Conservation (phyloP, 2,329 filamentous ascomycete species). For the Penicillium sclerotiorum region DNA sequence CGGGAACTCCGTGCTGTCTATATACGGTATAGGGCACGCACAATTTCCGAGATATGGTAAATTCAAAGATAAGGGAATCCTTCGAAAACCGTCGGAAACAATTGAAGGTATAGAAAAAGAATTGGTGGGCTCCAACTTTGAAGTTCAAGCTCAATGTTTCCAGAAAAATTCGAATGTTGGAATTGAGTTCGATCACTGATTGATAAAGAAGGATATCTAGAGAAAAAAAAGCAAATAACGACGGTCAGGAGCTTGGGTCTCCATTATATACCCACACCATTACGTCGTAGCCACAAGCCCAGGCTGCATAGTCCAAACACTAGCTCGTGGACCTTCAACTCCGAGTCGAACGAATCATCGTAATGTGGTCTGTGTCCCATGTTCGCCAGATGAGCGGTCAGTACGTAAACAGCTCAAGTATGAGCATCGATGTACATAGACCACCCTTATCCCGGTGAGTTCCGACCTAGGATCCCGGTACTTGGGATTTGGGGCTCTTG, state of each 20-base stretch:
- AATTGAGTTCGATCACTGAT: slow-evolving; percentile 4
- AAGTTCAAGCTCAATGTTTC: too few relatives aligned
- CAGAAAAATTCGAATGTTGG: neutral
- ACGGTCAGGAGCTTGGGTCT: neutral
- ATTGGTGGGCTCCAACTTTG: too few relatives aligned
- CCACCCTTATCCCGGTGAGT: slow-evolving; percentile 8
- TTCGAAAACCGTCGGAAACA: too few relatives aligned
- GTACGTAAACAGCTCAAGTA: slow-evolving; percentile 1
- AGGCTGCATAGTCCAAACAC: slow-evolving; percentile 15
- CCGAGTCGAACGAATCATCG: slow-evolving; percentile 15
- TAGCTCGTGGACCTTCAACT: slow-evolving; percentile 12
- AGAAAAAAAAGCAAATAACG: slow-evolving; percentile 2
- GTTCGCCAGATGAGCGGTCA: slow-evolving; percentile 15
- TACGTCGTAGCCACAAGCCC: neutral
- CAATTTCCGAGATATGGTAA: too few relatives aligned
- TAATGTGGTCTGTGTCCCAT: slow-evolving; percentile 7
- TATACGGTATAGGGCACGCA: too few relatives aligned
- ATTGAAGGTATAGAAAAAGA: too few relatives aligned
- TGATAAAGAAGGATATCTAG: slow-evolving; percentile 7
- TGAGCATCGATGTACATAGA: neutral
- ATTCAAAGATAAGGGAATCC: too few relatives aligned
- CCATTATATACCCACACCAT: neutral
- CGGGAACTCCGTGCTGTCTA: too few relatives aligned
- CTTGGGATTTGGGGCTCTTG: neutral
- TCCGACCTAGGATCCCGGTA: slow-evolving; percentile 4